Evolutionary conservation across 805 yeast genomes (phyloP), one percentile per base, ranked within the genome.

Genomic region (Yarrowia bubula): DNA sequence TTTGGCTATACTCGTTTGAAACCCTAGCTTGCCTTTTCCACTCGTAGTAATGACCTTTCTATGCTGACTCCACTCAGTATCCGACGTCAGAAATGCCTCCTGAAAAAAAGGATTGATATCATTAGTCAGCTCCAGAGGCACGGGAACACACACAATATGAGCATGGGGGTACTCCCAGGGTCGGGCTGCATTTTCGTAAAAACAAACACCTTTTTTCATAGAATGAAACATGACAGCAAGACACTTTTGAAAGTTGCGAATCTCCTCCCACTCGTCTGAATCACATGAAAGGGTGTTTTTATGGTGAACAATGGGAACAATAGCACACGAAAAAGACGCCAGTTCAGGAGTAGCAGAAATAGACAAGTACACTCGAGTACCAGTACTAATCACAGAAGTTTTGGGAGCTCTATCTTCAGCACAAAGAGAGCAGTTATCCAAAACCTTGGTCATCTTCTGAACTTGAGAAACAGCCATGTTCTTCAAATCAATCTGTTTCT

Each of bases 221-320:
- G 71, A 47, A 53, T 74, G 75, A 71, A 82, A 82, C 73, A 80
- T 78, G 47, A 69, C 67, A 0, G 80, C 73, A 13, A 82, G 69
- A 8, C 78, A 70, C 33, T 75, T 73, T 84, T 82, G 80, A 66
- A 78, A 77, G 37, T 77, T 76, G 57, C 74, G 67, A 1, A 82
- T 74, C 68, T 82, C 85, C 15, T 75, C 77, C 76, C 77, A 74
- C 67, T 80, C 83, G 47, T 78, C 79, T n/a, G 73, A 75, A 28
- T 75, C 80, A 65, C 83, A 77, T 28, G 73, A 73, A 5, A 82
- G 69, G 0, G 80, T 76, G 68, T 79, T 81, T 28, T 68, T 68
- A 31, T 72, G 67, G 66, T 82, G 86, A 1, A 72, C 71, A 10
- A 76, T 69, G 0, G 85, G 84, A 0, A 77, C 78, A 33, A 82